Base-by-base conservation (phyloP, 441 rosid genomes). In the Arabidopsis hybrid region DNA sequence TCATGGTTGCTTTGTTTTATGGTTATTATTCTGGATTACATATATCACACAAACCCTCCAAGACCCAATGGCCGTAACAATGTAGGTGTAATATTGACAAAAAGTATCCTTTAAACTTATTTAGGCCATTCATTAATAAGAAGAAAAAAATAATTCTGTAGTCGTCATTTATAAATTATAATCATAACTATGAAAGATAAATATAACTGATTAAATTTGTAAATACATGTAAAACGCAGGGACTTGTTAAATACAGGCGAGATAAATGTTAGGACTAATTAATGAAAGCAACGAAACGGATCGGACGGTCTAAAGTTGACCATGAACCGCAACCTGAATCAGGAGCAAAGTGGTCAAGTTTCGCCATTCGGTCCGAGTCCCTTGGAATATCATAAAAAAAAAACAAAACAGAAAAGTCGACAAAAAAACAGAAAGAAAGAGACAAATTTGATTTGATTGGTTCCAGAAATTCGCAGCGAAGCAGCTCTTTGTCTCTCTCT, bases 371-470 rank as follows among this genome's bases (percentile, higher is more conserved):
- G 78, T 66, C 61, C 72, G 60, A 74, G 47, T 61, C 21, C 17
- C 14, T 9, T 29, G 60, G 49, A 29, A 74, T 21, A 13, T 21
- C 17, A 51, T 8, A 43, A 49, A 17, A 59, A 21, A 18, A 12
- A 26, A 3, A n/a, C 32, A 29, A 18, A 32, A 31, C 55, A 51
- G 31, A 50, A 52, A 36, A 67, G 58, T 21, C 35, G 59, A 40
- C 43, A 4, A 51, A 36, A 13, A 49, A 53, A 18, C 1, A 16
- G 31, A 53, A 16, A 36, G n/a, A 45, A 9, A 42, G 12, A 46
- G 13, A 40, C 52, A 53, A 55, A 51, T 39, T 67, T 26, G 67
- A 62, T 60, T 45, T 72, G 65, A 58, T 65, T 72, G 61, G 70
- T 49, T 59, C 18, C 29, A 6, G 43, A 50, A 65, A 46, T 13